phyloP scores from a whole-genome alignment of 2,329 filamentous ascomycete species.

The Epichloe typhina region DNA sequence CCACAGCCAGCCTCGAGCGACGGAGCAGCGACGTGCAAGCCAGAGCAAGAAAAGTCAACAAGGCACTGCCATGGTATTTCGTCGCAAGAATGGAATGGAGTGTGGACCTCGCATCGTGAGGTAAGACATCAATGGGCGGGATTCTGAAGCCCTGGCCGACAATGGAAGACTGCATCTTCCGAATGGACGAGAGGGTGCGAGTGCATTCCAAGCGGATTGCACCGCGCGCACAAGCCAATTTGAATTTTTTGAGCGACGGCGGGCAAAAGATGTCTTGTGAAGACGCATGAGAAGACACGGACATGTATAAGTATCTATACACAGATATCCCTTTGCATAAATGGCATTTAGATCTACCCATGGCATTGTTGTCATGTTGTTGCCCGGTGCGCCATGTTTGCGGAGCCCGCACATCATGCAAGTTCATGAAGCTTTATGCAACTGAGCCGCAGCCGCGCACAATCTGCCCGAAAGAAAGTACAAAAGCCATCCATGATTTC shows the following conservation, averaged over 20 bases:
- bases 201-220: background rate
- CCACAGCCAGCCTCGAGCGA: background rate
- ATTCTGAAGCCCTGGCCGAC: too few species aligned
- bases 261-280: background rate
- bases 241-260: background rate
- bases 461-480: too few species aligned
- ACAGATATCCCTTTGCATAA: slow-evolving; percentile 1
- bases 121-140: background rate
- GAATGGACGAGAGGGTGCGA: background rate
- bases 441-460: too few species aligned
- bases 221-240: background rate
- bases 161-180: too few species aligned
- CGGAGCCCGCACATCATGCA: too few species aligned
- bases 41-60: background rate
- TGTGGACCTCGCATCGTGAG: background rate
- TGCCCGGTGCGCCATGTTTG: too few species aligned
- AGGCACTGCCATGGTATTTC: background rate
- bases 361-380: too few species aligned
- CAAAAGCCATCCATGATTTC: too few species aligned
- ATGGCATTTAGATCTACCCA: background rate
- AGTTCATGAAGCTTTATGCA: too few species aligned
- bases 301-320: background rate
- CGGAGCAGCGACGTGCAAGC: background rate
- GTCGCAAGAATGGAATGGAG: background rate
- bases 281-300: background rate